A percentile compares a stretch with the other conserved stretches of the same genome.
Conservation (phyloP, 352 stramenopile species). For the Lagenidium giganteum region DNA sequence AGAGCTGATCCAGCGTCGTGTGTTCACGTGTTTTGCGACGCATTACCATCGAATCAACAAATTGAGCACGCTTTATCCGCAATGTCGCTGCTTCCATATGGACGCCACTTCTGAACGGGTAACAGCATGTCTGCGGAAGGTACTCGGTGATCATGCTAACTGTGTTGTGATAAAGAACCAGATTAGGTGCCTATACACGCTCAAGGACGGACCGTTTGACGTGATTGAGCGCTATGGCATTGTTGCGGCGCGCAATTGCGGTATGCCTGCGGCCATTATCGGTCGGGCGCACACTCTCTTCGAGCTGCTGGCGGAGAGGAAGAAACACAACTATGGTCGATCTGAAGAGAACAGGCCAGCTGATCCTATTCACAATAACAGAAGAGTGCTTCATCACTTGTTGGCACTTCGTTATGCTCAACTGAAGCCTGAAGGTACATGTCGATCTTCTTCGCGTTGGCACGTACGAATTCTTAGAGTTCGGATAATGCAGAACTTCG, state of each 20-base stretch:
- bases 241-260: constrained; percentile 67
- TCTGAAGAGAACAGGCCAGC: constrained; percentile 2
- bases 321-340: constrained; percentile 15
- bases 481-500: constrained; percentile 33
- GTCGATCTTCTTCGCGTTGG: neutral
- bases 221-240: constrained; percentile 75
- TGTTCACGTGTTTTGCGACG: constrained; percentile 88
- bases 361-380: constrained; percentile 21
- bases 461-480: neutral
- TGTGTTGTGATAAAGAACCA: constrained; percentile 28
- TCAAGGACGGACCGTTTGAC: constrained; percentile 63
- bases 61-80: constrained; percentile 56
- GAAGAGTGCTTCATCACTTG: constrained; percentile 67
- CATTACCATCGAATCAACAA: constrained; percentile 83
- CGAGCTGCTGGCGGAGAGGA: constrained; percentile 15
- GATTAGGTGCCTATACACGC: constrained; percentile 50
- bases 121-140: no score
- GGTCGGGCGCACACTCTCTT: constrained; percentile 49
- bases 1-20: constrained; percentile 53
- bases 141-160: no score
- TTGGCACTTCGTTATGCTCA: constrained; percentile 61
- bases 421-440: constrained; percentile 47
- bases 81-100: constrained; percentile 72
- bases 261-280: constrained; percentile 59
- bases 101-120: constrained; percentile 38